Conservation (phyloP, 345 rosid species). For the Anastatica hierochuntica region DNA sequence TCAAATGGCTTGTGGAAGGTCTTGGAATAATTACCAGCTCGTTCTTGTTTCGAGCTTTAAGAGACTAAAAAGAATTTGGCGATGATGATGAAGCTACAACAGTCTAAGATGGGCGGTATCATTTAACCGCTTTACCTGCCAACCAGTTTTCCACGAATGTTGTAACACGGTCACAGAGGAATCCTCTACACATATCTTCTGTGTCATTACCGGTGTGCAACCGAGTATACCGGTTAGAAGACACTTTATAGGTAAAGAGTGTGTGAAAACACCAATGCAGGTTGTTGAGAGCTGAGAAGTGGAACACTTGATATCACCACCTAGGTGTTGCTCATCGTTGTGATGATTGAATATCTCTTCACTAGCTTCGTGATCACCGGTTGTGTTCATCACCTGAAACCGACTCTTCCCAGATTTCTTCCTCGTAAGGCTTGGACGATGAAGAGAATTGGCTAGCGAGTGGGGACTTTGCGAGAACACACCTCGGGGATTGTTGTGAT, state of each 20-base stretch:
- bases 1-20: neutral
- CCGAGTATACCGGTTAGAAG: conserved; percentile 76
- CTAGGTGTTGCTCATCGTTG: conserved; percentile 30
- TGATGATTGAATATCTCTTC: conserved; percentile 50
- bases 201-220: conserved; percentile 69
- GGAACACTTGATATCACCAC: conserved; percentile 38
- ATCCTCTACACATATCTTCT: conserved; percentile 76
- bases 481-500: conserved; percentile 35
- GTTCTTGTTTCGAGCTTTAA: neutral
- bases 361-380: conserved; percentile 44
- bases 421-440: conserved; percentile 47
- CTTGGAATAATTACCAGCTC: conserved; percentile 10
- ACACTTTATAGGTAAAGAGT: conserved; percentile 75
- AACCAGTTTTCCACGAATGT: conserved; percentile 84
- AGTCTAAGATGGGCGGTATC: conserved; percentile 81
- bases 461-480: conserved; percentile 29
- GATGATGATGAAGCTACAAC: conserved; percentile 16
- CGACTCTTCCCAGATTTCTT: conserved; percentile 93
- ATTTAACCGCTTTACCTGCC: conserved; percentile 91
- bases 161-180: conserved; percentile 86
- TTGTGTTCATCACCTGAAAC: conserved; percentile 55
- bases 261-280: conserved; percentile 84
- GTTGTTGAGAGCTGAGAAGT: conserved; percentile 38
- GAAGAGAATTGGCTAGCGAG: conserved; percentile 21
- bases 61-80: neutral